phyloP scores from a whole-genome alignment of 176 grass and related monocot genomes.

The Panicum miliaceum region DNA sequence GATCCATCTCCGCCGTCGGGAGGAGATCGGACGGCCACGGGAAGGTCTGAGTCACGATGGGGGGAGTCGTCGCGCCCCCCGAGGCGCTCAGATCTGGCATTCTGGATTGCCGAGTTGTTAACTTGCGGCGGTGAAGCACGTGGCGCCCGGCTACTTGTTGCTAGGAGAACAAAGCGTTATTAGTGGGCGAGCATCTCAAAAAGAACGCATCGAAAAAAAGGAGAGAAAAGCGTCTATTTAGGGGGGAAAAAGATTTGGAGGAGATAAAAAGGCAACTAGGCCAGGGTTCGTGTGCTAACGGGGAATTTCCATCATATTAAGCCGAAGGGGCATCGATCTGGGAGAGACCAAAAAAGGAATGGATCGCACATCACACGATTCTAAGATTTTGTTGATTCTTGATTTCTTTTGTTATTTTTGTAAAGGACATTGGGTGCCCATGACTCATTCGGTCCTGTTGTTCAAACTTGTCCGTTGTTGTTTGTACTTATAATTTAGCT shows the following conservation, averaged over 20 bases:
- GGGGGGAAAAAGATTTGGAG: constrained; percentile 29
- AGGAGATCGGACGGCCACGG: constrained; percentile 36
- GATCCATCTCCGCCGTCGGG: constrained; percentile 51
- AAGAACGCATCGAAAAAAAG: neutral
- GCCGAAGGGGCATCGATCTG: constrained; percentile 37
- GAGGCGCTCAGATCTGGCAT: constrained; percentile 57
- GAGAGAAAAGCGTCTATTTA: neutral
- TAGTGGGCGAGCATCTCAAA: constrained; percentile 37
- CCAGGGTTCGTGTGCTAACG: constrained; percentile 19
- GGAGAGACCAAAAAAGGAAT: neutral
- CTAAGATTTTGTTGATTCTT: constrained; percentile 47
- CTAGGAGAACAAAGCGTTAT: constrained; percentile 38
- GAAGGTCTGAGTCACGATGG: constrained; percentile 40
- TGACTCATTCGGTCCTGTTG: neutral
- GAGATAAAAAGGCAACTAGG: neutral
- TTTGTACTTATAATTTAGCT: constrained; percentile 6
- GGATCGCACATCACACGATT: constrained; percentile 46
- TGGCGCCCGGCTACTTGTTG: constrained; percentile 29
- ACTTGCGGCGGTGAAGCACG: constrained; percentile 32
- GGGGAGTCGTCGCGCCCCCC: constrained; percentile 14
- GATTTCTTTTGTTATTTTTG: constrained; percentile 38
- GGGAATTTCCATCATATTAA: constrained; percentile 36
- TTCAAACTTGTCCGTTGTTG: neutral
- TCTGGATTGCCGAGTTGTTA: constrained; percentile 51
- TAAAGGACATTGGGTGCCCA: constrained; percentile 26